Conservation (phyloP, 2,329 filamentous ascomycete species). For the Achaetomium macrosporum region DNA sequence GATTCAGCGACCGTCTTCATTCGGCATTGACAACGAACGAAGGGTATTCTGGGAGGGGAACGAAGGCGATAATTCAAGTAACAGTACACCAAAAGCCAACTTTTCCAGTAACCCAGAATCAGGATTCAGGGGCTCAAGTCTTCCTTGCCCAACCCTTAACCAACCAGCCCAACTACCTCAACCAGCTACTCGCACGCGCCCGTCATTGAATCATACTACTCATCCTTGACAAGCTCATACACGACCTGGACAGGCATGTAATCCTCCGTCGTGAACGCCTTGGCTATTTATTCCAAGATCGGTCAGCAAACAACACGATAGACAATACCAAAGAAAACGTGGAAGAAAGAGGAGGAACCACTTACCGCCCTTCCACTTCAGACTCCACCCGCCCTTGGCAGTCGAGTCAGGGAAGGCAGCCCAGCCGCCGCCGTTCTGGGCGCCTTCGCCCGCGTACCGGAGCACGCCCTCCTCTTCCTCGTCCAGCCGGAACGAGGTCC, state of each 20-base stretch:
- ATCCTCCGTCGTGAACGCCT: constrained; percentile 28
- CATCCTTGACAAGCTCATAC: constrained; percentile 24
- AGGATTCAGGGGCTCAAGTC: neutral
- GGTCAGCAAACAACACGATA: neutral
- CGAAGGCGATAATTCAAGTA: neutral
- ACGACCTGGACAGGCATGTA: constrained; percentile 32
- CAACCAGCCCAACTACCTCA: neutral
- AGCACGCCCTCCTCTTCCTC: constrained; percentile 15
- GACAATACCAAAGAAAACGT: neutral
- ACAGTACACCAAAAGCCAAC: neutral
- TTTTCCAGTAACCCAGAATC: neutral
- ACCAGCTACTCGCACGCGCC: neutral
- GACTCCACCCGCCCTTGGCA: constrained; percentile 23
- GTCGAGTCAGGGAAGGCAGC: constrained; percentile 30
- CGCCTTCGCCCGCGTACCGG: constrained; percentile 14
- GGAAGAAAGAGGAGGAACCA: neutral
- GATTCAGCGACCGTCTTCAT: neutral
- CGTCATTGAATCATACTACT: neutral
- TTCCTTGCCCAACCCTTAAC: too few relatives aligned
- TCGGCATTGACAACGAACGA: neutral
- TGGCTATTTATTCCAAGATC: constrained; percentile 1
- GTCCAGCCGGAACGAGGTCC: constrained; percentile 32
- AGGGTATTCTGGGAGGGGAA: neutral
- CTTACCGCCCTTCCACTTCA: constrained; percentile 36
- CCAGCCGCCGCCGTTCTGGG: constrained; percentile 26